A percentile compares a stretch with the other conserved stretches of the same genome.
Conservation (phyloP, 108 stramenopile genomes). For the Stephanodiscus minutulus region DNA sequence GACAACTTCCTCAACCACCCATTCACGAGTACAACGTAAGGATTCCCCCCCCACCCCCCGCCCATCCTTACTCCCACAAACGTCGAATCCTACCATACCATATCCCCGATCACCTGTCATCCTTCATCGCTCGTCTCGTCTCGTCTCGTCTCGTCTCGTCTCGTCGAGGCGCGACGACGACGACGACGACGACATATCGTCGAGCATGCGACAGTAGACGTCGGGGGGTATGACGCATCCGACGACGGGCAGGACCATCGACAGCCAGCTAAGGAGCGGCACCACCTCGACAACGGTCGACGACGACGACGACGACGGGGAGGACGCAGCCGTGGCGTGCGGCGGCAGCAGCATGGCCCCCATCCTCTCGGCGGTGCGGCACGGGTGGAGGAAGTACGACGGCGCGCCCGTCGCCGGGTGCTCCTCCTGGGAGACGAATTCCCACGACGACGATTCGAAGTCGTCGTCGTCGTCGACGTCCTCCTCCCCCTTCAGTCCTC, state of each 20-base stretch:
- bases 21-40: no score
- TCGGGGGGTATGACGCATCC: conserved; percentile 56
- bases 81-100: no score
- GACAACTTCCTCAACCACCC: no score
- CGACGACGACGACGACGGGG: background rate
- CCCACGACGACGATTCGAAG: conserved; percentile 66
- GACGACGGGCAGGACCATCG: conserved; percentile 73
- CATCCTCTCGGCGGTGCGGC: conserved; percentile 61
- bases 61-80: no score
- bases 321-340: background rate
- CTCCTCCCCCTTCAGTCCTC: background rate
- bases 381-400: conserved; percentile 77
- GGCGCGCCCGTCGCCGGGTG: conserved; percentile 67
- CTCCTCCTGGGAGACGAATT: conserved; percentile 77
- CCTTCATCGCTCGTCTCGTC: no score
- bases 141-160: no score
- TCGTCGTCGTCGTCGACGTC: background rate
- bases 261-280: conserved; percentile 72
- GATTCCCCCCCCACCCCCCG: no score
- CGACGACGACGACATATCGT: no score
- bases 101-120: no score
- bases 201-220: conserved; percentile 1
- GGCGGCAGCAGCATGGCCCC: conserved; percentile 19
- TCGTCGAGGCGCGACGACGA: no score
- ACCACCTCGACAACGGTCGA: background rate